Base-by-base conservation (phyloP, 441 rosid genomes). In the Biscutella laevigata region DNA sequence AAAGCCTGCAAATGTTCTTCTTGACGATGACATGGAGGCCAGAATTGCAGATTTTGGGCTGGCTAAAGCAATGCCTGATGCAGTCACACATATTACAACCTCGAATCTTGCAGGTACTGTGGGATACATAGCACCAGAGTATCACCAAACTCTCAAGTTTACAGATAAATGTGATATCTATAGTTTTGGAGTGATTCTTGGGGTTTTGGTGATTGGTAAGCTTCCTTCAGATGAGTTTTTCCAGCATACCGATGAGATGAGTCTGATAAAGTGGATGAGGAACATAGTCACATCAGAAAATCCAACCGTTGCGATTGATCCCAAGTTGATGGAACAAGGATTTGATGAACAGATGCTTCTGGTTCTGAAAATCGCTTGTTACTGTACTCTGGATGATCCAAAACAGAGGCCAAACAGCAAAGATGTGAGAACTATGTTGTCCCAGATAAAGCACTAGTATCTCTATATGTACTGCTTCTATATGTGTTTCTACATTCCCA, bases 41-140 rank as follows among this genome's bases (percentile, higher is more conserved):
- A 66, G 94, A 39, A 91, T 91, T 11, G 76, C 96, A 0, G 96
- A 87, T 71, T 91, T 87, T 7, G 96, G 98, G 7, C 83, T 91
- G 2, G 96, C 98, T 8, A 80, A 80, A 55, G 64, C 77, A 19
- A 72, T 90, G 77, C 94, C 94, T 0, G 96, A 90, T 62, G 81
- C 88, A 2, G 6, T 57, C 20, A 83, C 96, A 0, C 98, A 90
- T 37, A 7, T 87, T n/a, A 47, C 96, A 1, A 59, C 81, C 22
- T 81, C 92, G 0, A 73, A 73, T 45, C 47, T 83, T 17, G 92
- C 88, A 0, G 96, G 98, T 24, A 90, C 96, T 4, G 64, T 86
- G 62, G 98, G 98, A 19, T 87, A 83, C 64, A 90, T 90, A 33
- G 79, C 98, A 9, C 89, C 95, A 0, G 95, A 90, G 67, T 90